Percentiles rank a stretch among this genome's conserved stretches.
Evolutionary conservation across 352 stramenopile species (phyloP).

Genomic region (Phytophthora litchii): DNA sequence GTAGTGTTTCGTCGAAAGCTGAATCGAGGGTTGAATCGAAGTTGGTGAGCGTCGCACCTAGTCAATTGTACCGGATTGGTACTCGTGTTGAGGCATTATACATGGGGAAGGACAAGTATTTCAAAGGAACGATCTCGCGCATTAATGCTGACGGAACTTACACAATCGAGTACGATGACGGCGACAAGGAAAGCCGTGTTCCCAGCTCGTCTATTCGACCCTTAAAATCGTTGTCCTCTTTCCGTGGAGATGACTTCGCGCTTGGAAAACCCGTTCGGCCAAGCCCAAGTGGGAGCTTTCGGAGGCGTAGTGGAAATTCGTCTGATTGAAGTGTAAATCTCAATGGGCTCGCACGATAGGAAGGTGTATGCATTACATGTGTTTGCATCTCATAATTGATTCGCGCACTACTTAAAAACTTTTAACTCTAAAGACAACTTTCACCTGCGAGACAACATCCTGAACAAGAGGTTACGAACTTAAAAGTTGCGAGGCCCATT

Average conservation of each 20-base stretch:
- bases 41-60: not conserved
- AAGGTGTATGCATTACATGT: slow-evolving; percentile 19
- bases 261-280: slow-evolving; percentile 41
- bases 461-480: no score
- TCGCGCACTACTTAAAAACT: slow-evolving; percentile 14
- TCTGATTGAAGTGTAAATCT: slow-evolving; percentile 37
- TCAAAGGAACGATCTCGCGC: slow-evolving; percentile 58
- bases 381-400: slow-evolving; percentile 30
- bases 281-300: slow-evolving; percentile 33
- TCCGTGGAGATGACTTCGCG: slow-evolving; percentile 38
- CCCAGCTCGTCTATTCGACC: slow-evolving; percentile 41
- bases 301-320: slow-evolving; percentile 51
- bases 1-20: not conserved
- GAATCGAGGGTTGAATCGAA: slow-evolving; percentile 18
- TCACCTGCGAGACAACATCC: not conserved
- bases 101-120: slow-evolving; percentile 63
- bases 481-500: slow-evolving; percentile 9
- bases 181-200: slow-evolving; percentile 60
- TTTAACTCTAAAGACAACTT: slow-evolving; percentile 21
- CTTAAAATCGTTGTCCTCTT: slow-evolving; percentile 32
- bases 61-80: slow-evolving; percentile 20
- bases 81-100: slow-evolving; percentile 65
- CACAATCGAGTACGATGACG: slow-evolving; percentile 80
- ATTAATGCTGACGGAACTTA: slow-evolving; percentile 63
- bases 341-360: not conserved